Percentiles rank a stretch among this genome's conserved stretches.
Evolutionary conservation across 2,329 filamentous ascomycete species (phyloP).

Genomic region (Fusarium austroafricanum): DNA sequence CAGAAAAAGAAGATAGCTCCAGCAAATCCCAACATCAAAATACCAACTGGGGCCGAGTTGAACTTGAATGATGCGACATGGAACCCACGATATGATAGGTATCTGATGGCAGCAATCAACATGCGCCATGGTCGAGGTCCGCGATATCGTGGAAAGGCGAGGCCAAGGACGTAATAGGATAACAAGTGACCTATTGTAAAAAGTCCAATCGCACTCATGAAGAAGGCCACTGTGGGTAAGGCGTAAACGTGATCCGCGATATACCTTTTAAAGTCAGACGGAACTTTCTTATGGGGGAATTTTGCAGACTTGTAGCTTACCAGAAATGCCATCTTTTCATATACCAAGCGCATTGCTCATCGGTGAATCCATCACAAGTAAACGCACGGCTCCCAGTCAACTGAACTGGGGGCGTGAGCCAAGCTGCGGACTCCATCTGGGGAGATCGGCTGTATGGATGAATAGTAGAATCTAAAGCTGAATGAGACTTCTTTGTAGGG

Average conservation of each 20-base stretch:
- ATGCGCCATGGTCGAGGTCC: accelerated
- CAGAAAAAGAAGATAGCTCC: background rate
- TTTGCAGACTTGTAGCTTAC: too few species aligned
- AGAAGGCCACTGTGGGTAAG: background rate
- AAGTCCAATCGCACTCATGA: background rate
- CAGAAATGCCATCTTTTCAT: slow-evolving; percentile 1
- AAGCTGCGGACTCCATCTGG: background rate
- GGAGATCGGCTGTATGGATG: too few species aligned
- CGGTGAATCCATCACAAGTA: background rate
- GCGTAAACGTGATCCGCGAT: background rate
- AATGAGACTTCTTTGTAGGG: too few species aligned
- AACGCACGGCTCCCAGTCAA: slow-evolving; percentile 1
- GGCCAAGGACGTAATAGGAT: background rate
- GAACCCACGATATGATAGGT: background rate
- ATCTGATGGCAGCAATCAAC: accelerated
- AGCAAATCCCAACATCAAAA: background rate
- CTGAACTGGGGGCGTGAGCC: background rate
- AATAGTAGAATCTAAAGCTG: too few species aligned
- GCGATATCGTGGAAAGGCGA: accelerated
- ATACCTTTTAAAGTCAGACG: background rate
- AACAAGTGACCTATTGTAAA: background rate
- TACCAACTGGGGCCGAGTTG: background rate
- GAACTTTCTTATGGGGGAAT: too few species aligned
- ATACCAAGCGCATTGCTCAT: background rate
- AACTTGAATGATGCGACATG: background rate